Evolutionary conservation across 2,329 filamentous ascomycete genomes (phyloP).

Genomic region (Fusarium kyushuense): DNA sequence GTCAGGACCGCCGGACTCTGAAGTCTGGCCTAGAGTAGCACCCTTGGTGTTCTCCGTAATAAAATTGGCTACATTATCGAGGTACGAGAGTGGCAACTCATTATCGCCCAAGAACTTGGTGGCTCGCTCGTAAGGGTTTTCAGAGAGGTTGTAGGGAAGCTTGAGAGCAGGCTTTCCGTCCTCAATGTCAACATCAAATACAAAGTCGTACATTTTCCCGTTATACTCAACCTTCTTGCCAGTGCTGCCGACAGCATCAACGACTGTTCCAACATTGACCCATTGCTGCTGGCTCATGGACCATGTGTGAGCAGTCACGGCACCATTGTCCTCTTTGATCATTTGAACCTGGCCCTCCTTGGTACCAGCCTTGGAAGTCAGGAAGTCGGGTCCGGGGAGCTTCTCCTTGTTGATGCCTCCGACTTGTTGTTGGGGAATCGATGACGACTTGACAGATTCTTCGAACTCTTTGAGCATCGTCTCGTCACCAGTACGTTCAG

Average conservation of each 20-base stretch:
- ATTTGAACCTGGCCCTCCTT: constrained; percentile 97
- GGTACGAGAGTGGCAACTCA: constrained; percentile 85
- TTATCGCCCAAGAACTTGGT: constrained; percentile 92
- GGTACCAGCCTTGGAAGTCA: constrained; percentile 84
- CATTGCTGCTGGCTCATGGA: constrained; percentile 78
- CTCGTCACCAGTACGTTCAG: constrained; percentile 75
- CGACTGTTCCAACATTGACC: constrained; percentile 93
- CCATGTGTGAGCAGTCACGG: constrained; percentile 90
- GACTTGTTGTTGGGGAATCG: constrained; percentile 88
- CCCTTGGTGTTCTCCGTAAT: constrained; percentile 91
- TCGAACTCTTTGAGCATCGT: constrained; percentile 80
- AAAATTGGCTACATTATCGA: constrained; percentile 93
- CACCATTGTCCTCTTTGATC: constrained; percentile 85
- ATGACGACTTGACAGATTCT: constrained; percentile 82
- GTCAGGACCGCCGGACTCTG: constrained; percentile 68
- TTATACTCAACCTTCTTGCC: constrained; percentile 81
- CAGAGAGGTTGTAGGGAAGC: constrained; percentile 90
- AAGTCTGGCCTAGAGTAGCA: constrained; percentile 77
- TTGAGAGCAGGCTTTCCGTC: constrained; percentile 93
- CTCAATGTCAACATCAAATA: constrained; percentile 96
- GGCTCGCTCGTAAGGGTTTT: constrained; percentile 92
- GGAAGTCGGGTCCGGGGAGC: constrained; percentile 87
- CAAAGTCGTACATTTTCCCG: constrained; percentile 92
- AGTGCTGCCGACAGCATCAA: constrained; percentile 86
- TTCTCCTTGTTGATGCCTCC: constrained; percentile 91